These are phyloP conservation scores for Ulota crispa DNA, from an alignment of 225 moss, liverwort and hornwort species.

Conservation along the genomic window DNA sequence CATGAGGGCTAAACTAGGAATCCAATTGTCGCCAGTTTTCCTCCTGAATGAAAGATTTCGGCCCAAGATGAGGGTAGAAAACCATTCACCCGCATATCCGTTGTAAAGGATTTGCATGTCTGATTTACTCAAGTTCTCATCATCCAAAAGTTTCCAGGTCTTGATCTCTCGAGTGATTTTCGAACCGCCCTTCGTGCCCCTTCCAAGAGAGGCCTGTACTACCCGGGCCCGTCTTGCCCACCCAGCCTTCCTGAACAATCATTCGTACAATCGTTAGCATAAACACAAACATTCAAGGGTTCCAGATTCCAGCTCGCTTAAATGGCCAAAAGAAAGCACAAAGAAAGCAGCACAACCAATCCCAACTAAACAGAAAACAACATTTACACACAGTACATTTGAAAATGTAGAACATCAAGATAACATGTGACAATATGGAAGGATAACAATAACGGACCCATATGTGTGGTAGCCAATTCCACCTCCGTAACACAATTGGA, in stretches of 20 bases:
- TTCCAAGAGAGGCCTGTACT: slow-evolving; percentile 69
- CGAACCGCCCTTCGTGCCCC: slow-evolving; percentile 36
- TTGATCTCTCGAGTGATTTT: slow-evolving; percentile 59
- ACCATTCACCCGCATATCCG: slow-evolving; percentile 71
- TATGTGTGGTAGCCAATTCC: slow-evolving; percentile 95
- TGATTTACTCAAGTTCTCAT: slow-evolving; percentile 46
- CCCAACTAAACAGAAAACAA: slow-evolving; percentile 1
- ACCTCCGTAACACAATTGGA: slow-evolving; percentile 87
- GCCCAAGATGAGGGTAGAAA: slow-evolving; percentile 58
- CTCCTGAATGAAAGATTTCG: slow-evolving; percentile 48
- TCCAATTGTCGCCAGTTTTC: slow-evolving; percentile 39
- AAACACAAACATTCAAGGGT: neutral
- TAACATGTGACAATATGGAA: neutral
- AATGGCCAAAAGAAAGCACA: neutral
- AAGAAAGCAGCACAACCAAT: slow-evolving; percentile 17
- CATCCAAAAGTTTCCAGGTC: slow-evolving; percentile 89
- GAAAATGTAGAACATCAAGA: neutral
- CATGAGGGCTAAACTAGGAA: slow-evolving; percentile 44
- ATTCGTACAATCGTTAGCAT: neutral
- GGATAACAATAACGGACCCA: slow-evolving; percentile 47
- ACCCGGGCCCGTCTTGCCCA: slow-evolving; percentile 85
- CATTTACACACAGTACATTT: neutral
- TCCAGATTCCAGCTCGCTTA: slow-evolving; percentile 1
- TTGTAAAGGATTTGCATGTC: slow-evolving; percentile 78
- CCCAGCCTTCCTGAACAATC: slow-evolving; percentile 64